Conservation (phyloP, 2,329 filamentous ascomycete species). For the Colletotrichum orbiculare region DNA sequence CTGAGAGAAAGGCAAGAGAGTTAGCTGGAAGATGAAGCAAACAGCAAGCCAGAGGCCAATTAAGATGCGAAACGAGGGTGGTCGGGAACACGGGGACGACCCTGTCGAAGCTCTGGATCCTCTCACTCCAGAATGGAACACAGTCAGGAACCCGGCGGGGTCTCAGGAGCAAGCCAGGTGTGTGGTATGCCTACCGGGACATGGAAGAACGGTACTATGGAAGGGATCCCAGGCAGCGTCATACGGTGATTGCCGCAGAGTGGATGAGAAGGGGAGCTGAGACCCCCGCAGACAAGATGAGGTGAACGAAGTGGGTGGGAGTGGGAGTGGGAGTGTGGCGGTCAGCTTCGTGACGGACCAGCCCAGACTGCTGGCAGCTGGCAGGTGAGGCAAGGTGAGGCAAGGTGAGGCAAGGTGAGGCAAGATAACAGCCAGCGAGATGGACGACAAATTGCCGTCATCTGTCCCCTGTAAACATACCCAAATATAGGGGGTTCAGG, state of each 20-base stretch:
- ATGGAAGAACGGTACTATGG: neutral
- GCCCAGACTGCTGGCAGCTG: conserved; percentile 2
- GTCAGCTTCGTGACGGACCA: neutral
- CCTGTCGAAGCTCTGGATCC: conserved; percentile 11
- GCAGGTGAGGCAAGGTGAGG: no score
- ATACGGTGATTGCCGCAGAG: conserved; percentile 35
- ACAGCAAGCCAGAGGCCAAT: neutral
- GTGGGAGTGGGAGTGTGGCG: conserved; percentile 4
- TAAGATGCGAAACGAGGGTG: conserved; percentile 32
- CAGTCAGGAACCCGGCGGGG: conserved; percentile 6
- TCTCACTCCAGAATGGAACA: conserved; percentile 12
- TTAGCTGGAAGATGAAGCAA: conserved; percentile 20
- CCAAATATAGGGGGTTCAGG: no score
- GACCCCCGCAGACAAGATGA: conserved; percentile 13
- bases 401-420: no score
- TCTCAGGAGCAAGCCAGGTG: neutral
- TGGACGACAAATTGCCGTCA: no score
- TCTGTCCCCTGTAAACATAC: no score
- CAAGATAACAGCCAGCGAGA: no score
- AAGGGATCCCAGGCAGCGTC: conserved; percentile 30
- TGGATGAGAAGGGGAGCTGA: conserved; percentile 33
- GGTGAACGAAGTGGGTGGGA: conserved; percentile 12
- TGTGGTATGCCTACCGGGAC: no score
- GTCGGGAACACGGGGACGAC: conserved; percentile 31
- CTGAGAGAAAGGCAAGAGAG: conserved; percentile 21